Evolutionary conservation across 108 stramenopile genomes (phyloP), one percentile per base, ranked within the genome.

Genomic region (Nitzschia sp.): DNA sequence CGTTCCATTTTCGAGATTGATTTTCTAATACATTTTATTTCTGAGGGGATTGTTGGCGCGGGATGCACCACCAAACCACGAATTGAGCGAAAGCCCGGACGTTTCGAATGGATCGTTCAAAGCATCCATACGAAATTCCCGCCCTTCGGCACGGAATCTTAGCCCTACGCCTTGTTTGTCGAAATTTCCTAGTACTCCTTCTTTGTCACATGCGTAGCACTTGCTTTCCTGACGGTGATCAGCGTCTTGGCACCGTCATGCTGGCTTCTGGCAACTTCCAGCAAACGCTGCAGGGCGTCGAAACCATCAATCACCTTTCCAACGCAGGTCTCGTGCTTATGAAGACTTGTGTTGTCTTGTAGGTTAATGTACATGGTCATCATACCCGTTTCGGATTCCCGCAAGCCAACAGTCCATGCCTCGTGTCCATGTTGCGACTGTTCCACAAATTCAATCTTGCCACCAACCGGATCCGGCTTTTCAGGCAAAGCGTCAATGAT

Each of bases 301-400:
- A 81, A 81, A 8, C 84, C 84, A 21, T 74, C 76, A 31, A 81
- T 64, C 5, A 85, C 71, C 58, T 78, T 81, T 1, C 84, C 84
- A 54, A 85, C 66, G 54, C 84, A 85, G 8, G 64, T 67, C 28
- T 85, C 80, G 49, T 72, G 75, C 46, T 75, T 76, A 59, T 75
- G 74, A 25, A 71, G 15, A 18, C 70, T 34, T 19, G 60, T 51
- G 51, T 85, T 85, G 48, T 85, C 80, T 54, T 81, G 73, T 2
- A 81, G 66, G 48, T 85, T 85, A 56, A 85, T 63, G 48, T 65
- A 80, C 32, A 85, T 54, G n/a, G 46, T 54, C 49, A 74, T 25
- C 48, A 25, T 30, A 9, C 48, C 55, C 8, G 49, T 18, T 1
- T 66, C 59, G 21, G 59, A 58, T 49, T 75, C 72, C 2, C 67